Conservation (phyloP, 257 asterid species). For the Ajuga chamaepitys region DNA sequence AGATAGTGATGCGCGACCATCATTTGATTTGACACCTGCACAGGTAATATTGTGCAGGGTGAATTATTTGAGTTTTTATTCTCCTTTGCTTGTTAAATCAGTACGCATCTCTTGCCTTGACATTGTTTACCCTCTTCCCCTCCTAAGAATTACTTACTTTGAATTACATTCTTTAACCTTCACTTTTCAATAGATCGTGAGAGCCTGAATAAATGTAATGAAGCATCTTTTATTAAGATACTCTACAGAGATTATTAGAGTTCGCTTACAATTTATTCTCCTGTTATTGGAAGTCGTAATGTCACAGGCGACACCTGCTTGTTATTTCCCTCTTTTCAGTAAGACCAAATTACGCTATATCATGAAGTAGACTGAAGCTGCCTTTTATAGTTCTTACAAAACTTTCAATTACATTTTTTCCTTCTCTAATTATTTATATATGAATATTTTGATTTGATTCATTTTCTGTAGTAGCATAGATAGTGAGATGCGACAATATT, state of each 20-base stretch:
- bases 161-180: not conserved
- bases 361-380: not conserved
- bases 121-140: not conserved
- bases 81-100: not conserved
- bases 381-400: not conserved
- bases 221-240: not conserved
- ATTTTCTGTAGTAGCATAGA: not conserved
- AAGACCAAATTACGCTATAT: not conserved
- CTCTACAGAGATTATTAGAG: not conserved
- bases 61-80: not conserved
- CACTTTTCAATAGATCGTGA: not conserved
- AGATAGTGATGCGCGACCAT: slow-evolving; percentile 86
- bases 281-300: not conserved
- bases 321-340: not conserved
- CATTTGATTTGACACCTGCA: slow-evolving; percentile 79
- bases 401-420: not conserved
- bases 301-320: not conserved
- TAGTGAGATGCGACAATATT: not conserved
- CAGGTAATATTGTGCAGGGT: slow-evolving; percentile 45
- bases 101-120: not conserved
- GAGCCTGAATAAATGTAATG: not conserved
- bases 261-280: no score
- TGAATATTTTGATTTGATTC: not conserved
- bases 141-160: not conserved
- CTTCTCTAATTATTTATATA: not conserved